Conservation (phyloP, 2,329 filamentous ascomycete species). For the Fusarium sp. region DNA sequence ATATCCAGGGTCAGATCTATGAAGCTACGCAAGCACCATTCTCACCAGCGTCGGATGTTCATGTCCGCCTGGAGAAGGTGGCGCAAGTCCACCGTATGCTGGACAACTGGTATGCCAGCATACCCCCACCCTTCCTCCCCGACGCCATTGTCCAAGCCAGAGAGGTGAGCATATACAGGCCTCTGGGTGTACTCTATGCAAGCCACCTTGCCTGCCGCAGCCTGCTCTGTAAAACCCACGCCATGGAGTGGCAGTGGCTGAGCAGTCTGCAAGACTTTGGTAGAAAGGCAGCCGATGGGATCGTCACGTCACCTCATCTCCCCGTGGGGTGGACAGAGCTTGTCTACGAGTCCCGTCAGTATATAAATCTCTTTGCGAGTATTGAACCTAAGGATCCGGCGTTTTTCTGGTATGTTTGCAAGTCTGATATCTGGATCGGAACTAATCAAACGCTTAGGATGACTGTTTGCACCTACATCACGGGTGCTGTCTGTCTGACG, state of each 20-base stretch:
- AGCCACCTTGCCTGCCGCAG: slow-evolving; percentile 9
- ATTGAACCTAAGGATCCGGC: slow-evolving; percentile 1
- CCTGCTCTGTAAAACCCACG: not conserved
- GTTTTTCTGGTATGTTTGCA: not conserved
- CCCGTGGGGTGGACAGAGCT: slow-evolving; percentile 18
- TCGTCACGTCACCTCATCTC: not conserved
- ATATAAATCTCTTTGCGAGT: slow-evolving; percentile 4
- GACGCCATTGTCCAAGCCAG: not conserved
- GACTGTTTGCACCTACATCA: slow-evolving; percentile 9
- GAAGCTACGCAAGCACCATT: not conserved
- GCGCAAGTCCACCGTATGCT: not conserved
- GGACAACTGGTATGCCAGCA: slow-evolving; percentile 8
- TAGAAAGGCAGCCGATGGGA: fast-evolving
- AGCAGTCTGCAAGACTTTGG: not conserved
- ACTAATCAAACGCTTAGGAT: slow-evolving; percentile 1
- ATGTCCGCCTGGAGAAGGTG: not conserved
- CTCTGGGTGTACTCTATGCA: slow-evolving; percentile 20
- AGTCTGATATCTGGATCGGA: too few relatives aligned
- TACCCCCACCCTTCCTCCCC: not conserved
- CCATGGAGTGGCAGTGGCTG: slow-evolving; percentile 4
- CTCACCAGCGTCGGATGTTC: not conserved
- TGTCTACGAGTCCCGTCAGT: slow-evolving; percentile 15
- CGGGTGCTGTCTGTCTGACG: not conserved
- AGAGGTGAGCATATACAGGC: not conserved
- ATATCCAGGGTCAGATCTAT: slow-evolving; percentile 31